Evolutionary conservation across 371 early-diverging fungal species (phyloP), one percentile per base, ranked within the genome.

Genomic region (Syncephalastrum contaminatum): DNA sequence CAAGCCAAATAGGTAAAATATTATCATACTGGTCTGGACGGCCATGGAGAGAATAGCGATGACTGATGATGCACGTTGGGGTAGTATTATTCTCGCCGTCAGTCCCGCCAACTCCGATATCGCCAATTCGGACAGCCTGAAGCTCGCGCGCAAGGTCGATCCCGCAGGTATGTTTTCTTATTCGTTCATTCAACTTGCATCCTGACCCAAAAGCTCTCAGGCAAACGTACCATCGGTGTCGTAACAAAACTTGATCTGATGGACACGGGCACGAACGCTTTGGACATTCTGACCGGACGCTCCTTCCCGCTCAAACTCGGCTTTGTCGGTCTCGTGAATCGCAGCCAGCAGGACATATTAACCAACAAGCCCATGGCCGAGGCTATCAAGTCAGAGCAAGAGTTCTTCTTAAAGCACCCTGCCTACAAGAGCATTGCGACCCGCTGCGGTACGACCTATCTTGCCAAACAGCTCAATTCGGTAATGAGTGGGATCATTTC

Each of bases 161-260:
- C 90, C 94, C 12, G 88, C 89, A 61, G 90, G 88, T 60, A 56
- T 18, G 21, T 1, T 14, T 25, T 4, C 1, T 16, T 15, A 15
- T 44, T 21, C 12, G 14, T 44, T 44, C 13, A 1, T 44, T 15
- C 7, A 44, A 51, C 15, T 7, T 22, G 45, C 14, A 30, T 10
- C 7, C 25, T n/a, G 25, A 40, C 4, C 13, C 18, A 27, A 30
- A 18, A 13, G 24, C 36, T 19, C 44, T n/a, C 39, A 72, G 76
- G 84, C 50, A 84, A 76, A 61, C 80, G 96, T 57, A 96, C 96
- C 0, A 86, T 96, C 30, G 95, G 96, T 49, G 95, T 97, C 4
- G 72, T 97, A 48, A 96, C 96, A 44, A 97, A 97, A 73, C 71
- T 96, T 44, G 97, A 97, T 72, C 70, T 97, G 53, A 95, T 97